Evolutionary conservation across 768 basidiomycete species (phyloP), one percentile per base, ranked within the genome.

Genomic region (Sarcodon sp.): DNA sequence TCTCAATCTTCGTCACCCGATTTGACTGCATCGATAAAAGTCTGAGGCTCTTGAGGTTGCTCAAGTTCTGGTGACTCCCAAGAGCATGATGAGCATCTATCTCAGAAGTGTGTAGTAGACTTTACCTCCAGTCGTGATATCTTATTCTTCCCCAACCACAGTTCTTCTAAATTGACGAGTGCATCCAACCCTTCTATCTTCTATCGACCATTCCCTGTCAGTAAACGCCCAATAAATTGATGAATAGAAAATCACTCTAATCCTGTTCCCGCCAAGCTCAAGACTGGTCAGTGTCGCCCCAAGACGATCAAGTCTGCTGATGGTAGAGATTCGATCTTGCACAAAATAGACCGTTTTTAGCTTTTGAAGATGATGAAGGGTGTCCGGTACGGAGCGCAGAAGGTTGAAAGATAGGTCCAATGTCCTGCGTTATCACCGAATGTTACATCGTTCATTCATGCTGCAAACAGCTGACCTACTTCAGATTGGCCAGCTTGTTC

Each of bases 91-190:
- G 1, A n/a, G 9, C 6, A 13, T 35, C 27, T 4, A 11, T 18
- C n/a, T 21, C 11, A 37, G 9, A n/a, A 15, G 16, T 18, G 47
- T 31, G 32, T 39, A 11, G 16, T 13, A 33, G 32, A 36, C 12
- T 58, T 37, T 53, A 88, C 89, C 73, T 93, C 86, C 4, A 99
- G 74, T 61, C 78, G 82, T 6, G 80, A 61, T 50, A 99, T 89
- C 68, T 97, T 99, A 62, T 99, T 99, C 73, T 99, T 99, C 7
- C 96, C 96, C 3, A 98, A 66, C 91, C 94, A 98, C 3, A 99
- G 69, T 57, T 97, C 92, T 54, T 92, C 88, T 8, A 99, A 68
- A 54, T 84, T 87, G 1, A 81, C 76, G 35, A 96, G 67, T 1
- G 76, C 70, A 9, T 88, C 87, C 3, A 98, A 64, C 36, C 83